Evolutionary conservation across 345 rosid species (phyloP), one percentile per base, ranked within the genome.

Genomic region (Populus euphratica): DNA sequence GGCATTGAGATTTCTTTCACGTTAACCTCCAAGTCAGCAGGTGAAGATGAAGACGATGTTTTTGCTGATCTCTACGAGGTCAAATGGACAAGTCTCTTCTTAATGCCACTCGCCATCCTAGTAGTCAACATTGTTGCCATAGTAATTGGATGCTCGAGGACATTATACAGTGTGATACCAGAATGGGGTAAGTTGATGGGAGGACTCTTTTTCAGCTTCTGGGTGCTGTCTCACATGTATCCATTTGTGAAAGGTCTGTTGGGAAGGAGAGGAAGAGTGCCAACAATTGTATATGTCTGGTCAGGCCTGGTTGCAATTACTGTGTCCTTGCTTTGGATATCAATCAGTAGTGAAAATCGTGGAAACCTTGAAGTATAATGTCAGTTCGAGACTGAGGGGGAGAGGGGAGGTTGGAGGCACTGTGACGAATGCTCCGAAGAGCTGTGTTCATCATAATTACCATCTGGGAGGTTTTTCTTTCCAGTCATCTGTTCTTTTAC

Each of bases 1-100:
- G 98, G 97, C 5, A 84, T 95, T 1, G 99, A 95, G 74, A 95
- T 95, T 49, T 93, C 97, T 0, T 95, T 95, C 89, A 95, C 81
- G 1, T 49, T 94, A 25, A 94, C 97, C 23, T 79, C 93, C 4
- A 94, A 94, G 72, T 86, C 98, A 0, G 77, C 87, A 0, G 88
- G 88, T 0, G 98, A 95, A 25, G 98, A 95, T 12, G 97, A 86
- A 25, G 95, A 90, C 0, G 99, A 95, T 69, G 14, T 73, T 0
- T 95, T 70, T 33, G 98, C 98, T 0, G 97, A 95, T 69, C 94
- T 95, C 23, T 95, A 93, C 67, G 14, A 92, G 2, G 89, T 95
- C 54, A 95, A 93, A 85, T 95, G 98, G 98, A 93, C 99, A 0
- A 90, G 98, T 41, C 80, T 93, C 25, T 93, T 95, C 79, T 72